Evolutionary conservation across 2,329 filamentous ascomycete species (phyloP).

Genomic region (Penicillium sp.): DNA sequence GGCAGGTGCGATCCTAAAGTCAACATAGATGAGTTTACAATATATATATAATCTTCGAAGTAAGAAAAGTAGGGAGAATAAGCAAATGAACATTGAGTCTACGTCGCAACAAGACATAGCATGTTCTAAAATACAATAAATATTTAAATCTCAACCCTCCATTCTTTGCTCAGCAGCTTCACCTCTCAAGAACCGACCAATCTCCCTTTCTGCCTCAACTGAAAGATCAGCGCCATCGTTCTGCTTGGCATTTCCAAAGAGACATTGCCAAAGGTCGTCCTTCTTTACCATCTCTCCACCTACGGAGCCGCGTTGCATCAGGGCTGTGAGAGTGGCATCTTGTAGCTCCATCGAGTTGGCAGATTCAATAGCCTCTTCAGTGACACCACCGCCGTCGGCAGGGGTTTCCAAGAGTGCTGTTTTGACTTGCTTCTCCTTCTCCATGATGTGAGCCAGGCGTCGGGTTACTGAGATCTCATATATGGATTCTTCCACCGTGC

Average conservation of each 20-base stretch:
- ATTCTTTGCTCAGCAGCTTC: constrained; percentile 54
- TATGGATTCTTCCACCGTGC: constrained; percentile 88
- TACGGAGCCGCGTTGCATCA: constrained; percentile 67
- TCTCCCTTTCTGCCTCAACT: constrained; percentile 41
- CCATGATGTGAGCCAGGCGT: constrained; percentile 72
- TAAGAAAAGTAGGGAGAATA: neutral
- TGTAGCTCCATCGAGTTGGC: constrained; percentile 84
- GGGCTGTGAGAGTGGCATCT: constrained; percentile 64
- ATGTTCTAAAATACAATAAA: neutral
- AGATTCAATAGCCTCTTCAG: constrained; percentile 67
- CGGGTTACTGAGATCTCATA: constrained; percentile 80
- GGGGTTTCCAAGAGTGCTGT: constrained; percentile 13
- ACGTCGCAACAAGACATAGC: neutral
- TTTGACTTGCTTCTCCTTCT: constrained; percentile 36
- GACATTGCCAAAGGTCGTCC: constrained; percentile 81
- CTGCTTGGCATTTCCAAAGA: constrained; percentile 64
- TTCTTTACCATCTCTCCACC: constrained; percentile 77
- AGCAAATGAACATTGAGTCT: neutral
- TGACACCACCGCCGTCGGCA: constrained; percentile 26
- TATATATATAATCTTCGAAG: neutral
- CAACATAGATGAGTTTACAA: neutral
- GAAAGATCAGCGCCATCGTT: constrained; percentile 18
- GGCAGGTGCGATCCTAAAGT: neutral
- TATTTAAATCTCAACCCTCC: constrained; percentile 2
- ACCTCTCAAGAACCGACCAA: constrained; percentile 52